Evolutionary conservation across 441 rosid genomes (phyloP).

Genomic region (Croton laevigatus): DNA sequence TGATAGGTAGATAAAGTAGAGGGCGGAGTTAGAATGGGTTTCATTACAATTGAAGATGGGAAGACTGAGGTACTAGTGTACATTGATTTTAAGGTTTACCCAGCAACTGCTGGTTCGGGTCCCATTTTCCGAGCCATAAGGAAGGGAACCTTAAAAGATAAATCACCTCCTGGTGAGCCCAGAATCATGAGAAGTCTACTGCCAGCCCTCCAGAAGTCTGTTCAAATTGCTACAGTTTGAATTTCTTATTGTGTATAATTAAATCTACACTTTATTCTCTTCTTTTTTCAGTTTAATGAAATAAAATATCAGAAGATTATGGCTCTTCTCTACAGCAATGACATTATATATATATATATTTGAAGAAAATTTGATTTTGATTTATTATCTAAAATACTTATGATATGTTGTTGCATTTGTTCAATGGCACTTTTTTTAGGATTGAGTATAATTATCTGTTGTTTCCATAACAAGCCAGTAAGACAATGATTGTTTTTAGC

Average conservation of each 20-base stretch:
- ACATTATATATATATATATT: neutral
- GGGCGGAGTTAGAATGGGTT: constrained; percentile 88
- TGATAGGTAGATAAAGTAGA: constrained; percentile 73
- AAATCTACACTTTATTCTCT: neutral
- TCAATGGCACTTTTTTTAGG: neutral
- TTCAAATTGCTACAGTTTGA: constrained; percentile 58
- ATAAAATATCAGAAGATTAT: neutral
- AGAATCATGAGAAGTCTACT: constrained; percentile 94
- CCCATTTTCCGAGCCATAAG: constrained; percentile 76
- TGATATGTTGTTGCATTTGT: neutral
- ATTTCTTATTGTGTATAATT: constrained; percentile 6
- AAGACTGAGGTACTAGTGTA: constrained; percentile 76
- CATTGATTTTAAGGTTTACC: constrained; percentile 77
- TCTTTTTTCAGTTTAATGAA: neutral
- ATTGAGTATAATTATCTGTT: neutral
- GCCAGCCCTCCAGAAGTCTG: constrained; percentile 62
- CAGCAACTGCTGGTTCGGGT: constrained; percentile 47
- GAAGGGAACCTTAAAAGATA: constrained; percentile 65
- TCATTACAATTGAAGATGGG: constrained; percentile 71
- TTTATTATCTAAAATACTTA: constrained; percentile 3
- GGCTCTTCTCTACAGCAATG: neutral
- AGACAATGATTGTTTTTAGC: neutral
- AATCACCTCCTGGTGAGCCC: constrained; percentile 80
- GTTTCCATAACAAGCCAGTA: neutral
- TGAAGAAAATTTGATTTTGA: neutral